A percentile compares a stretch with the other conserved stretches of the same genome.
These are phyloP conservation scores for Lasiodiplodia gonubiensis DNA, from an alignment of 2,329 filamentous ascomycete genomes.

Conservation along the genomic window DNA sequence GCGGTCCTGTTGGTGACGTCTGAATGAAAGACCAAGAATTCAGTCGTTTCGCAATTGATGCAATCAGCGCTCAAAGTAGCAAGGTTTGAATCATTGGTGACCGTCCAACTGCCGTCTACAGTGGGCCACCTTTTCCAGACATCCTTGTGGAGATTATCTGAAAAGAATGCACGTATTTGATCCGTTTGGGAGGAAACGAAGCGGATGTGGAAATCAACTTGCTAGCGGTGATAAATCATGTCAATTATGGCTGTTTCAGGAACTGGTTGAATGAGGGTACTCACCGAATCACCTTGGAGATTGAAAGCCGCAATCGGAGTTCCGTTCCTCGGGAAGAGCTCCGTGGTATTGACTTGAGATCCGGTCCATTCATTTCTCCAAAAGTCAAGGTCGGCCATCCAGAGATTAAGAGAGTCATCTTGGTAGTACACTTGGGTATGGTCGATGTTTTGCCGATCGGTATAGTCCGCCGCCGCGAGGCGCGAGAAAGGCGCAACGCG, in stretches of 20 bases:
- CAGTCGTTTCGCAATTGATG: not conserved
- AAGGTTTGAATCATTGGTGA: not conserved
- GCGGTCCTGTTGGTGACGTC: not conserved
- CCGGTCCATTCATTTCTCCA: not conserved
- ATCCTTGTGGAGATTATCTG: not conserved
- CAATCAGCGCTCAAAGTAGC: not conserved
- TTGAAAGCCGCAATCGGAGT: not conserved
- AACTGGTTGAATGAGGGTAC: too few relatives aligned
- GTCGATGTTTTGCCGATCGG: not conserved
- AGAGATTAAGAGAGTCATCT: not conserved
- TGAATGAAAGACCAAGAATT: not conserved
- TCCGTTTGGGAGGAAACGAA: not conserved
- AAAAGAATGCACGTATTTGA: not conserved
- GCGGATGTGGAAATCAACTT: not conserved
- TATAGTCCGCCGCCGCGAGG: constrained; percentile 2
- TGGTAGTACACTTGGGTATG: constrained; percentile 1
- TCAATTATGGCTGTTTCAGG: too few relatives aligned
- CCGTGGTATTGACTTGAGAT: not conserved
- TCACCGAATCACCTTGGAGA: not conserved
- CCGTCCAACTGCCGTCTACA: not conserved
- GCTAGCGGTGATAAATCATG: too few relatives aligned
- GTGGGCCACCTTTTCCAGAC: not conserved
- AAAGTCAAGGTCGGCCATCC: not conserved
- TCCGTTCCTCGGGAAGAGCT: not conserved
- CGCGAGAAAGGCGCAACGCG: not conserved